Evolutionary conservation across 768 basidiomycete genomes (phyloP).

Genomic region (Lentinula guzmanii): DNA sequence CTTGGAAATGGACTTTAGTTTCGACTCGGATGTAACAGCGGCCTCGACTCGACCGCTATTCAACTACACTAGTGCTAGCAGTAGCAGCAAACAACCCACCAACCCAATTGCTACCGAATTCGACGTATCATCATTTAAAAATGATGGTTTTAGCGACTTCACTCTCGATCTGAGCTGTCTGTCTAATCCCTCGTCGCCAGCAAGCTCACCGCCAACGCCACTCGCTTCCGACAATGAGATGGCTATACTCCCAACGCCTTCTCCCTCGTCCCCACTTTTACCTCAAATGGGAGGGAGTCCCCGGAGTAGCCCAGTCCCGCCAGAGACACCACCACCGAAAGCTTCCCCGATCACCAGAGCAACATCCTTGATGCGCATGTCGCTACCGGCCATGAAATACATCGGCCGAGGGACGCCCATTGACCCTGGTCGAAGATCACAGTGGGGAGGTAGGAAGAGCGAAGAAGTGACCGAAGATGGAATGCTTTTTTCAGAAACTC

Average conservation of each 20-base stretch:
- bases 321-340: slow-evolving; percentile 3
- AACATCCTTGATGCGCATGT: slow-evolving; percentile 26
- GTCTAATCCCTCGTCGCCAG: slow-evolving; percentile 34
- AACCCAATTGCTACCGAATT: slow-evolving; percentile 16
- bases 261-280: slow-evolving; percentile 16
- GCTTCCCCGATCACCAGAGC: slow-evolving; percentile 11
- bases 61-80: slow-evolving; percentile 1
- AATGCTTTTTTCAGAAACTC: slow-evolving; percentile 26
- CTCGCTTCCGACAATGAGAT: slow-evolving; percentile 21
- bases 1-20: slow-evolving; percentile 3
- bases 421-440: slow-evolving; percentile 33
- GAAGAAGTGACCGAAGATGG: slow-evolving; percentile 32
- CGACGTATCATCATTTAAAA: slow-evolving; percentile 21
- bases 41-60: not conserved
- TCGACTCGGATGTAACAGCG: not conserved
- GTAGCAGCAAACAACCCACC: slow-evolving; percentile 11
- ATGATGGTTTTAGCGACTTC: slow-evolving; percentile 38
- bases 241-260: slow-evolving; percentile 3
- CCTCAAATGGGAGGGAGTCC: not conserved
- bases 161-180: slow-evolving; percentile 40
- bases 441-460: slow-evolving; percentile 39
- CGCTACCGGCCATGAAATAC: slow-evolving; percentile 39
- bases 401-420: slow-evolving; percentile 45
- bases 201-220: slow-evolving; percentile 24
- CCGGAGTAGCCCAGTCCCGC: slow-evolving; percentile 17